Evolutionary conservation across 306 rosid genomes (phyloP).

Genomic region (Pterocarpus santalinus): DNA sequence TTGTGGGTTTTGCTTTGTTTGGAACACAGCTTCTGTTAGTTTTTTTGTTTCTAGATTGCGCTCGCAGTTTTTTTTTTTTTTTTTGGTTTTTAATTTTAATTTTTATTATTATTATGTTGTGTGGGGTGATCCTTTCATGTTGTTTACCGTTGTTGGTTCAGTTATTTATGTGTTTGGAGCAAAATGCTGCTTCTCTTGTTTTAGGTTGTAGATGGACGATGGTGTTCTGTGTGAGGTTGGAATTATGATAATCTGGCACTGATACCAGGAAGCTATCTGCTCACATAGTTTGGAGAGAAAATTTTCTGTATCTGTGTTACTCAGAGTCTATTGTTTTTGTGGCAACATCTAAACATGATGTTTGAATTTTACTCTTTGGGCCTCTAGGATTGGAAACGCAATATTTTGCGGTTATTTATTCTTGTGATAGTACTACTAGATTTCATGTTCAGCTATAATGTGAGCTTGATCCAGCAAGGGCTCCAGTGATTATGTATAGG

Average conservation of each 20-base stretch:
- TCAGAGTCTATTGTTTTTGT: constrained; percentile 37
- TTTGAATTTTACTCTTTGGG: constrained; percentile 38
- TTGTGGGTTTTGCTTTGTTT: constrained; percentile 36
- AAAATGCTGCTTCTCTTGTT: constrained; percentile 44
- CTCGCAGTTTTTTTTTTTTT: neutral
- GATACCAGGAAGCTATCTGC: constrained; percentile 43
- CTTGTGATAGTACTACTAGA: neutral
- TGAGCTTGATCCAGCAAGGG: constrained; percentile 13
- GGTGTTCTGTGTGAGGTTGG: constrained; percentile 40
- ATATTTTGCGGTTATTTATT: neutral
- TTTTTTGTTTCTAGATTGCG: constrained; percentile 34
- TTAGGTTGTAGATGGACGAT: constrained; percentile 23
- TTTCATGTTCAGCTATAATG: too few species aligned
- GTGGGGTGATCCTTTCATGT: constrained; percentile 45
- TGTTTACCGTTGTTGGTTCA: constrained; percentile 31
- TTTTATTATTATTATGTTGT: constrained; percentile 22
- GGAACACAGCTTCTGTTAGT: constrained; percentile 29
- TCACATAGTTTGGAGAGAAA: constrained; percentile 35
- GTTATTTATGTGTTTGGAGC: constrained; percentile 38
- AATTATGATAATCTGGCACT: constrained; percentile 42
- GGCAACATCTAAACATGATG: constrained; percentile 33
- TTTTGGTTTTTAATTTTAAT: neutral
- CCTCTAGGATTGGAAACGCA: constrained; percentile 15
- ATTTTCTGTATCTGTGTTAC: constrained; percentile 5
- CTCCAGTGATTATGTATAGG: constrained; percentile 20